Evolutionary conservation across 2,329 filamentous ascomycete genomes (phyloP).

Genomic region (Ceratocystis ficicola): DNA sequence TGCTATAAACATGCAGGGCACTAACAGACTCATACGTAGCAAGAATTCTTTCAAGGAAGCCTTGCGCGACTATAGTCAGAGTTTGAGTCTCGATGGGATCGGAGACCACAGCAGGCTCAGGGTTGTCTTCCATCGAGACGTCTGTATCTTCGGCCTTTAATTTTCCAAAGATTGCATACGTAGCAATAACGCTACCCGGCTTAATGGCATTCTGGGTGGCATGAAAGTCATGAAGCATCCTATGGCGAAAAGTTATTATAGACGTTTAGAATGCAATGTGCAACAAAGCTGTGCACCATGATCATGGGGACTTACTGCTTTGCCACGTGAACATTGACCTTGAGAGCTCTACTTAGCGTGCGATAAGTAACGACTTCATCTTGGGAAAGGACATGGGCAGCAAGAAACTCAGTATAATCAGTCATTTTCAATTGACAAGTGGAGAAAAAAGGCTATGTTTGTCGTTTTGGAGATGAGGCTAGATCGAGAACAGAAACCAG

Average conservation of each 20-base stretch:
- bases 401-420: constrained; percentile 60
- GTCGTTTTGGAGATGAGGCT: background rate
- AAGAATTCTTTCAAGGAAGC: constrained; percentile 57
- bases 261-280: background rate
- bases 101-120: constrained; percentile 31
- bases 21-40: constrained; percentile 58
- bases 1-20: constrained; percentile 77
- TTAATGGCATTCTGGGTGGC: constrained; percentile 62
- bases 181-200: constrained; percentile 68
- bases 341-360: constrained; percentile 65
- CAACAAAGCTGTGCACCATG: background rate
- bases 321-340: constrained; percentile 73
- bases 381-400: constrained; percentile 64
- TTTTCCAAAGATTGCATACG: constrained; percentile 73
- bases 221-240: constrained; percentile 81
- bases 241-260: constrained; percentile 29
- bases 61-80: constrained; percentile 58
- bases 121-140: constrained; percentile 47
- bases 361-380: constrained; percentile 74
- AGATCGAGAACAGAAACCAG: background rate
- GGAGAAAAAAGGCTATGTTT: background rate
- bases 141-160: constrained; percentile 48
- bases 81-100: constrained; percentile 44
- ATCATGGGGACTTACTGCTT: constrained; percentile 55
- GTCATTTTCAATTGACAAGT: constrained; percentile 33